phyloP scores from a whole-genome alignment of 768 basidiomycete genomes.

The Suillus sp. region DNA sequence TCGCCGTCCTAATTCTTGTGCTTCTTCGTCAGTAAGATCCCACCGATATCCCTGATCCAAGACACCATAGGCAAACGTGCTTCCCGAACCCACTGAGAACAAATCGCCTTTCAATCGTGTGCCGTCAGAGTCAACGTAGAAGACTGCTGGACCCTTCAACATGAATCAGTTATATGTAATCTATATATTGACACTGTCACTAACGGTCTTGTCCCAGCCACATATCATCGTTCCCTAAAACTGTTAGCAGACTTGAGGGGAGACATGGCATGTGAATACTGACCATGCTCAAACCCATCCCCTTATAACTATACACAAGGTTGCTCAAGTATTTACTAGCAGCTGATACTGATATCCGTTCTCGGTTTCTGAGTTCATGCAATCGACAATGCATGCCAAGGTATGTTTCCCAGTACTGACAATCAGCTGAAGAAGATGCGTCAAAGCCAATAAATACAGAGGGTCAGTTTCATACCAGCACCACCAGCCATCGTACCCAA shows the following conservation, averaged over 20 bases:
- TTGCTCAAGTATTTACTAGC: conserved; percentile 98
- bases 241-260: conserved; percentile 10
- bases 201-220: conserved; percentile 97
- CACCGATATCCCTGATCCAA: conserved; percentile 93
- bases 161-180: conserved; percentile 10
- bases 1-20: conserved; percentile 89
- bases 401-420: conserved; percentile 99
- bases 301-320: conserved; percentile 97
- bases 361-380: conserved; percentile 93
- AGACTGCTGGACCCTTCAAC: conserved; percentile 82
- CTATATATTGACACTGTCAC: conserved; percentile 26
- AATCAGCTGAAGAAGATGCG: conserved; percentile 63
- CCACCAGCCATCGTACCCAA: conserved; percentile 99
- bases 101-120: conserved; percentile 93
- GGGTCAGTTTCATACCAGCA: conserved; percentile 62
- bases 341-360: conserved; percentile 98
- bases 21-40: conserved; percentile 92
- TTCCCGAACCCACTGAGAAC: conserved; percentile 99
- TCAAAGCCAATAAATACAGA: conserved; percentile 13
- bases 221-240: conserved; percentile 97
- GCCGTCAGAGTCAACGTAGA: conserved; percentile 98
- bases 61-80: conserved; percentile 98
- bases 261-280: conserved; percentile 15
- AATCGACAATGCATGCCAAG: conserved; percentile 97
- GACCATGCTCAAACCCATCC: conserved; percentile 99